Conservation (phyloP, 768 basidiomycete genomes). For the Tubosaeta sp. region DNA sequence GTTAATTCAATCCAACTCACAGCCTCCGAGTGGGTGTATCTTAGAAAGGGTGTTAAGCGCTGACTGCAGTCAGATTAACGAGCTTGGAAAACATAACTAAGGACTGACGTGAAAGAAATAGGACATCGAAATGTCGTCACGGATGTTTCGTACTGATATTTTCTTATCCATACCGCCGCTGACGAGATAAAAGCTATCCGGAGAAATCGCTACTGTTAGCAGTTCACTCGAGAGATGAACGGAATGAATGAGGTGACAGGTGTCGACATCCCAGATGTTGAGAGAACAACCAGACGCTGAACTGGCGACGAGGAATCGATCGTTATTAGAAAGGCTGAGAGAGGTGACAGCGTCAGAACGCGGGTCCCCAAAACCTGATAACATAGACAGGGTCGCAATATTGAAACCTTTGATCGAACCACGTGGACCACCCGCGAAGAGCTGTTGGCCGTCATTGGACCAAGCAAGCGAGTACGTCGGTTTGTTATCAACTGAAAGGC, state of each 20-base stretch:
- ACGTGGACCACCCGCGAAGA: slow-evolving; percentile 6
- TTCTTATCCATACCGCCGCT: neutral
- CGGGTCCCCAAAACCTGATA: neutral
- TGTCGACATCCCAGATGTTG: slow-evolving; percentile 5
- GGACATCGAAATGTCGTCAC: neutral
- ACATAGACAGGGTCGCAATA: neutral
- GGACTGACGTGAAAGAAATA: neutral
- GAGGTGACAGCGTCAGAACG: slow-evolving; percentile 4
- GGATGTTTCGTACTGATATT: neutral
- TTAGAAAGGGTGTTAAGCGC: too few species aligned
- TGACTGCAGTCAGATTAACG: too few species aligned
- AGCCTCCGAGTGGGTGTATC: neutral
- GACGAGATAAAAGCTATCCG: neutral
- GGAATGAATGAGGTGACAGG: neutral
- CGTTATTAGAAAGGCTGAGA: slow-evolving; percentile 2
- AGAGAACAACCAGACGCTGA: neutral
- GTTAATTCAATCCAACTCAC: neutral
- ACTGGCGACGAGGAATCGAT: neutral
- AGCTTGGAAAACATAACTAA: too few species aligned
- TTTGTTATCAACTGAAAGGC: neutral
- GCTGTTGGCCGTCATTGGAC: slow-evolving; percentile 1
- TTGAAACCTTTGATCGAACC: slow-evolving; percentile 8
- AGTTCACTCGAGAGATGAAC: neutral
- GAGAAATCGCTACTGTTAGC: slow-evolving; percentile 1
- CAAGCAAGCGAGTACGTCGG: slow-evolving; percentile 6